Evolutionary conservation across 108 stramenopile genomes (phyloP), one percentile per base, ranked within the genome.

Genomic region (Skeletonema marinoi): DNA sequence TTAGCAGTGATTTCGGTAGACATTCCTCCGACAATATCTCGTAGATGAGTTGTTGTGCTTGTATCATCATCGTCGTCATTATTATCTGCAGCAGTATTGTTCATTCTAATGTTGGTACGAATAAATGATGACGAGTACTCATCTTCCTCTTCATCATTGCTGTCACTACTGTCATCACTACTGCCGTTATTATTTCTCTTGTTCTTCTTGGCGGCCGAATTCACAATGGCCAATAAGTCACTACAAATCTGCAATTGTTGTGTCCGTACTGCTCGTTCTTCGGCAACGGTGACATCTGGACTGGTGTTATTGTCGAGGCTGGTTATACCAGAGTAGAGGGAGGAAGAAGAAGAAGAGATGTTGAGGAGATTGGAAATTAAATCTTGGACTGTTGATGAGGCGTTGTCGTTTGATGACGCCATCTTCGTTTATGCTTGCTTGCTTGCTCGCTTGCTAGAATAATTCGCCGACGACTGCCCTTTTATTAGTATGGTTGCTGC

Each of bases 11-110:
- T 73, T 3, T 73, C 32, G 13, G 85, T 65, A 12, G 78, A 60
- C 10, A 86, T 41, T 13, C 60, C 65, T 29, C 75, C 81, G 2
- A 86, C 44, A n/a, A 68, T 68, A 8, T 83, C 82, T 11, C 81
- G 77, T 41, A 84, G 60, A 54, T 56, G 48, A 1, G 59, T 13
- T 10, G 14, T 54, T 25, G 64, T 32, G 44, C 0, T 36, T 17
- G n/a, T 7, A n/a, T 14, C 36, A n/a, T 14, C 36, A 38, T 50
- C 32, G 32, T 58, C 66, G 60, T 56, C 44, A 4, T 46, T 46
- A 14, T 56, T 36, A 42, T 50, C 25, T 25, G 25, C 25, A 0
- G 25, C 0, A 25, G 25, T 25, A 25, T 25, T 41, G 1, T 21
- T 50, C 30, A 36, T 69, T 2, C 21, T n/a, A 19, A 81, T 76